Base-by-base conservation (phyloP, 2,329 filamentous ascomycete species). In the Fusarium sp. region DNA sequence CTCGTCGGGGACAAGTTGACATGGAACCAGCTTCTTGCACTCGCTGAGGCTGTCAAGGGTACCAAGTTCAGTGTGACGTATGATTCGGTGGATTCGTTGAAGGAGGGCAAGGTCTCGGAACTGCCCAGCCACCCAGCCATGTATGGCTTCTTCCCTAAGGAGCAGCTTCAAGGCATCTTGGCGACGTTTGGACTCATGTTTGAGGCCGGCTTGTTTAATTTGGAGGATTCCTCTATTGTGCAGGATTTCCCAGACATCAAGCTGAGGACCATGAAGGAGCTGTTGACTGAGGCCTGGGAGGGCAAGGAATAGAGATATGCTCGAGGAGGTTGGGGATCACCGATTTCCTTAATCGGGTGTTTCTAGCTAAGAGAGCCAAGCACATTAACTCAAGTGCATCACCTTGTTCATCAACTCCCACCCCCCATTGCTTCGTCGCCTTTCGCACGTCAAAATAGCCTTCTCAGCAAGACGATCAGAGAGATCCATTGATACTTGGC, bases 81-180 rank as follows among this genome's bases (percentile, higher is more conserved):
- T 10, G 63, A 69, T n/a, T 18, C 33, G 3, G 45, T 66, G 5
- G 67, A 62, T 24, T 62, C 50, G 11, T 16, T 69, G 27, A 22
- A 58, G 33, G 16, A 11, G 3, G 57, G 67, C 7, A 43, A 69
- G 35, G 24, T 66, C 16, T 62, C 63, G 16, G 66, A 68, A 9
- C 57, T 68, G 5, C 69, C 41, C 2, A 52, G 54, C 8, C 57
- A 65, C 11, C 14, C 59, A 10, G 31, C 31, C 5, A 35, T 56
- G 4, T 71, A 71, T 33, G 24, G 39, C 2, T 69, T 58, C 33
- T 61, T 69, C 20, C 66, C 62, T 1, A 71, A 71, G 35, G 61
- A 62, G 3, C 45, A 29, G 50, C 22, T 66, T 6, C 65, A 71
- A 14, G 33, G 24, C 0, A 6, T 69, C 9, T 43, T 58, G 6